These are phyloP conservation scores for Arthrobotrys musiformis DNA, from an alignment of 2,329 filamentous ascomycete genomes.

Conservation along the genomic window DNA sequence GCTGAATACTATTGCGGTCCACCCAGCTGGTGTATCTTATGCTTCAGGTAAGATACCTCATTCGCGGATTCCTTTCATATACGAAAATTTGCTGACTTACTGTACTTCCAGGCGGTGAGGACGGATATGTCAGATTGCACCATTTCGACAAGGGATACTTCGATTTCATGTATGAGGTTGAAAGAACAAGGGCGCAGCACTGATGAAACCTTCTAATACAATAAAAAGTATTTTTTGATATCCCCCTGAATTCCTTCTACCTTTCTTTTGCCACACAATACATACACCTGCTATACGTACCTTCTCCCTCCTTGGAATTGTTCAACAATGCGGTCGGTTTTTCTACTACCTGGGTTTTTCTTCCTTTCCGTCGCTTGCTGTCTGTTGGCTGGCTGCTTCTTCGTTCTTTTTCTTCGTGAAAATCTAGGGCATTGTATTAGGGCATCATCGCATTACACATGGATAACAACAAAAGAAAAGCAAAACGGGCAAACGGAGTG, in stretches of 20 bases:
- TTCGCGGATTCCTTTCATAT: neutral
- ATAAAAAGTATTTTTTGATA: conserved; percentile 5
- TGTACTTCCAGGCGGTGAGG: conserved; percentile 75
- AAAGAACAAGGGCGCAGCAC: conserved; percentile 65
- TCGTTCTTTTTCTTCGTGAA: conserved; percentile 6
- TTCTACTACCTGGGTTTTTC: neutral
- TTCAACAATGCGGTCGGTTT: neutral
- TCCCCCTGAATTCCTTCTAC: neutral
- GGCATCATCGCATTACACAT: conserved; percentile 29
- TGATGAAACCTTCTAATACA: conserved; percentile 13
- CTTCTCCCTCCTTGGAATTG: neutral
- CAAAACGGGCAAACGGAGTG: neutral
- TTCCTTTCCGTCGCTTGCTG: neutral
- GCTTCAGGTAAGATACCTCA: conserved; percentile 71
- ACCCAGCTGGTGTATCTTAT: conserved; percentile 91
- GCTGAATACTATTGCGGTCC: conserved; percentile 92
- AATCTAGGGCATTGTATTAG: conserved; percentile 38
- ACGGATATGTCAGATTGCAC: conserved; percentile 97
- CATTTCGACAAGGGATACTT: conserved; percentile 99
- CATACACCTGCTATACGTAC: neutral
- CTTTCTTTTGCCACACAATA: neutral
- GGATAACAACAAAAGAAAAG: conserved; percentile 8
- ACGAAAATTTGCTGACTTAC: conserved; percentile 15
- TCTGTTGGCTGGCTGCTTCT: neutral
- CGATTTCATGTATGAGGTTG: conserved; percentile 98